Evolutionary conservation across 2,329 filamentous ascomycete species (phyloP).

Genomic region (Coniosporium tulheliwenetii): DNA sequence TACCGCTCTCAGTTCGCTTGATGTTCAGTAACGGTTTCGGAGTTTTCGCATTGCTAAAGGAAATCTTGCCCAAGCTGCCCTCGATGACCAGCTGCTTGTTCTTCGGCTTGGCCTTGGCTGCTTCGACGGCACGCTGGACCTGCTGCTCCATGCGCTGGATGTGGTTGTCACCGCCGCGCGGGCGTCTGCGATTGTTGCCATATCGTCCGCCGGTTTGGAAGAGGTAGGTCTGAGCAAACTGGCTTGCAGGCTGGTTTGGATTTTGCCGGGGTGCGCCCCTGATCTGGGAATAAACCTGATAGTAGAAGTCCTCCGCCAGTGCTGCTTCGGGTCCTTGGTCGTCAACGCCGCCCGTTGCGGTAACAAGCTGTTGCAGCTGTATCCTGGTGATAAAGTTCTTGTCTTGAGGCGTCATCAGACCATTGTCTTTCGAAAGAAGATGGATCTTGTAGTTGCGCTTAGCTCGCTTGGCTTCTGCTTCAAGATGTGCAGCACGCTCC

Average conservation of each 20-base stretch:
- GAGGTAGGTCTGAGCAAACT: constrained; percentile 94
- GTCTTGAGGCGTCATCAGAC: constrained; percentile 95
- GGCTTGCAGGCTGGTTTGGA: constrained; percentile 81
- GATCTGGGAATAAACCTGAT: constrained; percentile 93
- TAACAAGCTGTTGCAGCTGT: constrained; percentile 87
- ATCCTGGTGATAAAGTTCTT: constrained; percentile 99
- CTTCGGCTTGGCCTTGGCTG: constrained; percentile 93
- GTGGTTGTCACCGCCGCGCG: constrained; percentile 82
- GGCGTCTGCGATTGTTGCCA: constrained; percentile 53
- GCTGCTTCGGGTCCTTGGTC: constrained; percentile 68
- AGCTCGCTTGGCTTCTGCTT: constrained; percentile 84
- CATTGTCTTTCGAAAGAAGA: constrained; percentile 82
- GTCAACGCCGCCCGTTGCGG: constrained; percentile 74
- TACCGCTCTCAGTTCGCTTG: constrained; percentile 63
- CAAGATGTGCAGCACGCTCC: constrained; percentile 67
- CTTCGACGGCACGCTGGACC: constrained; percentile 91
- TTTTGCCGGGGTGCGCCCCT: constrained; percentile 79
- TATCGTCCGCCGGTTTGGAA: constrained; percentile 85
- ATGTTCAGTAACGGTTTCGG: constrained; percentile 91
- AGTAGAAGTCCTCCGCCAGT: constrained; percentile 91
- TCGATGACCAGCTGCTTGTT: constrained; percentile 95
- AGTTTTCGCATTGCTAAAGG: constrained; percentile 96
- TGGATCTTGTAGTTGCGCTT: constrained; percentile 99
- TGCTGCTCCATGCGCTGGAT: constrained; percentile 99
- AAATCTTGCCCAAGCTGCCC: constrained; percentile 92